Evolutionary conservation across 2,329 filamentous ascomycete genomes (phyloP), one percentile per base, ranked within the genome.

Genomic region (Fusarium domesticum): DNA sequence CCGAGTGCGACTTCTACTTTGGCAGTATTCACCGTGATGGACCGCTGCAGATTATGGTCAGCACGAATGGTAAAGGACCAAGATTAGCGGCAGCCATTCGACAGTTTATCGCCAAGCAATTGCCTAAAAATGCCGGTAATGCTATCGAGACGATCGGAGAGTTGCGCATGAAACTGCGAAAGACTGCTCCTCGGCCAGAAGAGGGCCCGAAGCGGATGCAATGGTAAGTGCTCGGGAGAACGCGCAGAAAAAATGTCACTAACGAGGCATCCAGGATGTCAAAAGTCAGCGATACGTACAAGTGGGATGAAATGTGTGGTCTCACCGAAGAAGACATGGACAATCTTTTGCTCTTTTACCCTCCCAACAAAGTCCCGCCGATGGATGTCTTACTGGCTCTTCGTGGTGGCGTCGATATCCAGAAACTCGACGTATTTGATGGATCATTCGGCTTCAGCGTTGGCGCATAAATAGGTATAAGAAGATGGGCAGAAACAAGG

Each of bases 1-100:
- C 89, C 1, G 93, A 98, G 67, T 98, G 93, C 69, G 93, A 98
- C 64, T 98, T 98, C 65, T 98, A 96, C 75, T 98, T 98, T 71
- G 93, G 93, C 51, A 93, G 87, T 64, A 85, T 96, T 31, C 89
- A 98, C 70, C 85, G 93, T 39, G 93, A 98, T 65, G 93, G 93
- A 0, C 93, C 93, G 6, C 70, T 98, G 48, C 93, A 98, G 73
- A 85, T 98, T 61, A 98, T 98, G 93, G 92, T 98, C 58, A 95
- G 88, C 71, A 98, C 93, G 28, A 98, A 97, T 65, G 93, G 93
- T 40, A 96, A 96, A 64, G 93, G 93, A 0, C 93, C 93, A 0
- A 84, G 92, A 63, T 72, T 98, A 52, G 93, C 93, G 8, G 92
- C 89, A 56, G 84, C 91, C 37, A 87, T 98, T 39, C 76, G 92